Percentiles rank a stretch among this genome's conserved stretches.
phyloP scores from a whole-genome alignment of 1,284 basidiomycete genomes.

The Malassezia cuniculi region DNA sequence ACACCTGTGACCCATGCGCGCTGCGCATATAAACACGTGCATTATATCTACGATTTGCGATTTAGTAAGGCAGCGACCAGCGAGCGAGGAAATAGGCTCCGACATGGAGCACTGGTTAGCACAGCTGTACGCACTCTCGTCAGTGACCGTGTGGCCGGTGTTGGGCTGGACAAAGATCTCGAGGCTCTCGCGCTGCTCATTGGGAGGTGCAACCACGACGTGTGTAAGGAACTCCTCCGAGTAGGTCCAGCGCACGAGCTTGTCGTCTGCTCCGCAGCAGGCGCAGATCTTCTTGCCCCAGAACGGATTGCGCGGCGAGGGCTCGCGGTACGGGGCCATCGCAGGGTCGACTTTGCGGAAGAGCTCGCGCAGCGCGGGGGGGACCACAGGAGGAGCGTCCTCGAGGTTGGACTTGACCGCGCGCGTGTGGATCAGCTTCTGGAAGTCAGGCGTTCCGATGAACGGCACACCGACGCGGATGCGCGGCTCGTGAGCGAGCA shows the following conservation, averaged over 20 bases:
- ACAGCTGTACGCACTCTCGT: constrained; percentile 10
- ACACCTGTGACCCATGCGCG: too few relatives aligned
- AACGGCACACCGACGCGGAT: constrained; percentile 60
- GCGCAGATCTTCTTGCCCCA: constrained; percentile 42
- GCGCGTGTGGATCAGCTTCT: constrained; percentile 25
- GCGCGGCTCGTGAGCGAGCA: constrained; percentile 54
- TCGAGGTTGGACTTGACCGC: constrained; percentile 27
- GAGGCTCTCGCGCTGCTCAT: constrained; percentile 7
- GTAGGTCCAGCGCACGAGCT: constrained; percentile 33
- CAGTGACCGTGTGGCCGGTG: constrained; percentile 16
- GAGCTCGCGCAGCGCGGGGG: constrained; percentile 24
- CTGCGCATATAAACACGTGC: too few relatives aligned
- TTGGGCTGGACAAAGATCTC: constrained; percentile 15
- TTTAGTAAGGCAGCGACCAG: constrained; percentile 13
- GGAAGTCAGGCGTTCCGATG: constrained; percentile 64
- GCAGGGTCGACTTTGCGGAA: constrained; percentile 33
- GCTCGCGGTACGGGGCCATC: constrained; percentile 18
- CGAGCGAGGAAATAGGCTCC: constrained; percentile 10
- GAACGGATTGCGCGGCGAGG: constrained; percentile 20
- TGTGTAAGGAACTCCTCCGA: constrained; percentile 29
- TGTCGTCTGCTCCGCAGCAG: constrained; percentile 31
- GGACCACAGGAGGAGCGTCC: constrained; percentile 34
- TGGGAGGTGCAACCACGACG: constrained; percentile 24
- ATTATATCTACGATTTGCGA: too few relatives aligned
- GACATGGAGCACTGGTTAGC: constrained; percentile 7